Base-by-base conservation (phyloP, 2,329 filamentous ascomycete genomes). In the Claviceps sp. region DNA sequence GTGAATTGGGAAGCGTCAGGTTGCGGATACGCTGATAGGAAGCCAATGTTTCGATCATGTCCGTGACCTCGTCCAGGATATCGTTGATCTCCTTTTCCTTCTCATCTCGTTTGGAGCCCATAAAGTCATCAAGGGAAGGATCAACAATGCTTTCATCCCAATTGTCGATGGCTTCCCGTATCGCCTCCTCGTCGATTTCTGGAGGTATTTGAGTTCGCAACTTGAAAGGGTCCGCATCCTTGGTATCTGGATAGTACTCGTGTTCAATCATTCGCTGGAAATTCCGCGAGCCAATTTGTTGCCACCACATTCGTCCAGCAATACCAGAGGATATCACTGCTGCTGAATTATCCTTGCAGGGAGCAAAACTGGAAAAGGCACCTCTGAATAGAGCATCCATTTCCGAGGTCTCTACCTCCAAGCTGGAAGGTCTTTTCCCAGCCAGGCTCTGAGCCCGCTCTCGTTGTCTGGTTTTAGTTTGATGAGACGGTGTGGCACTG, bases 1-100 rank as follows among this genome's bases (percentile, higher is more conserved):
- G 77, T 53, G 80, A 81, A 52, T 77, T 82, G 10, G 81, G 79
- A 22, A 89, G 67, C 2, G 80, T 80, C 45, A 85, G 74, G 60
- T 89, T 87, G 54, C 87, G 84, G 63, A 88, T 89, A 56, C 85
- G 80, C 68, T 91, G 87, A 64, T 87, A 84, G 0, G 87, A 91
- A 19, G 85, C 75, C 10, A 91, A 71, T 1, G 85, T 89, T 64
- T 89, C 81, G 50, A 91, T 78, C 58, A 89, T 72, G 60, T 89
- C 85, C 1, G 84, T 86, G 38, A 89, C 84, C 45, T 87, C 83
- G 53, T 81, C 73, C 26, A 91, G 74, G 41, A 89, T 70, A 49
- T 87, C 82, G n/a, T 86, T 80, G 2, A 76, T 73, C 49, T 84
- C 80, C 64, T 83, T 83, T 51, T 86, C 81, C 59, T 80, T 78